Conservation (phyloP, 805 yeast genomes). For the Groenewaldozyma tartarivorans region DNA sequence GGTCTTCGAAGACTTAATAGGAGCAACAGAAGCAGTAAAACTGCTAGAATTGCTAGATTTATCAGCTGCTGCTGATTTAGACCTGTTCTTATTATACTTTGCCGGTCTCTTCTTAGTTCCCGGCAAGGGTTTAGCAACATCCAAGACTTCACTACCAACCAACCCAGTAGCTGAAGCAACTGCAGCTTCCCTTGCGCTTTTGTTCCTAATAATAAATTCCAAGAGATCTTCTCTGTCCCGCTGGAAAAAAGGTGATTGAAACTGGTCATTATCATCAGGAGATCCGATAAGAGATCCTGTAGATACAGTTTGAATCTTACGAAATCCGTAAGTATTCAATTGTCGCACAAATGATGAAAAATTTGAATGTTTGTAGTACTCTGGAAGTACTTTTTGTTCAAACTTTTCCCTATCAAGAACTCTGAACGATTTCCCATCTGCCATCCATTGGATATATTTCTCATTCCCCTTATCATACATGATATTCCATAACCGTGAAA, state of each 20-base stretch:
- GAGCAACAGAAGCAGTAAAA: no score
- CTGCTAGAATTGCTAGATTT: no score
- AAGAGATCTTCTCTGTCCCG: constrained; percentile 74
- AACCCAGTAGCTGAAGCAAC: constrained; percentile 16
- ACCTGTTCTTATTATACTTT: no score
- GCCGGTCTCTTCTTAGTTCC: no score
- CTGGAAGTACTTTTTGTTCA: constrained; percentile 76
- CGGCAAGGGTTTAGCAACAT: no score
- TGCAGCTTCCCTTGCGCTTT: constrained; percentile 33
- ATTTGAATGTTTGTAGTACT: constrained; percentile 89
- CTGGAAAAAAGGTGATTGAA: constrained; percentile 71
- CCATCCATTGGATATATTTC: constrained; percentile 74
- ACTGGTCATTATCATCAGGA: constrained; percentile 88
- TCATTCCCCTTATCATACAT: constrained; percentile 70
- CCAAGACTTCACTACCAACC: no score
- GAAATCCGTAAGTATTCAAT: constrained; percentile 98
- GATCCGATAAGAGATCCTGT: constrained; percentile 43
- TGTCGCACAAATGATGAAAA: constrained; percentile 95
- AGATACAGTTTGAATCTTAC: constrained; percentile 87
- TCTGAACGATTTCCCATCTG: constrained; percentile 77
- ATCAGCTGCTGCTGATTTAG: no score
- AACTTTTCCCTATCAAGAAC: constrained; percentile 77
- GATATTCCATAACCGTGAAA: constrained; percentile 91
- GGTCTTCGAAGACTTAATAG: no score
- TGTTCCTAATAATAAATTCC: constrained; percentile 76